Evolutionary conservation across 2,329 filamentous ascomycete genomes (phyloP), one percentile per base, ranked within the genome.

Genomic region (Xylaria multiplex): DNA sequence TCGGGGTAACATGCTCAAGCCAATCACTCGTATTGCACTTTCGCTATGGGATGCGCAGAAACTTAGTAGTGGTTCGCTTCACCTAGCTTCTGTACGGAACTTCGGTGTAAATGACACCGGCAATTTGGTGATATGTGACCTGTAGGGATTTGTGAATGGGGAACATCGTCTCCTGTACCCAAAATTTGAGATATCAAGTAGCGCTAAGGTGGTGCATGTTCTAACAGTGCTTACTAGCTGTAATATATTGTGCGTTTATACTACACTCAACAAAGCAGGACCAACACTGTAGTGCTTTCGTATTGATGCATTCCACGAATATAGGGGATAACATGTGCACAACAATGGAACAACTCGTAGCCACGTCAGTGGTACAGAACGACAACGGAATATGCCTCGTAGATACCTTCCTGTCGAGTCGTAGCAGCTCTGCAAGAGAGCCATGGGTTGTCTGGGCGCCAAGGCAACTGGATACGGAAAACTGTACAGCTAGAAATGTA

Each of bases 371-470:
- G 48, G 48, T n/a, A 62, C 57, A 50, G 58, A 54, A 54, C 57
- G 46, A 60, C 57, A 67, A 40, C 46, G 61, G 27, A 52, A 46
- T 22, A 53, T 61, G 49, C 45, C 46, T 58, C 54, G 46, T 62
- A 54, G 54, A 65, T 22, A 67, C 65, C 65, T 67, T 67, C 65
- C 65, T 67, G 52, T 67, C 65, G 42, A 65, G 62, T 67, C 65
- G 57, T 67, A 67, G 65, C 48, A 65, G 37, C 19, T 60, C 62
- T 58, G 62, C 65, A 65, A 5, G 58, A 40, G 45, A 62, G 55
- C 49, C 61, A 57, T 49, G 58, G 65, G 42, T 53, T 32, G 65
- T 35, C 65, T 68, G 62, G 65, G 62, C 65, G 65, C 65, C 65
- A 68, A 68, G 65, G 65, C n/a, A 16, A 14, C 19, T 43, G 49